These are phyloP conservation scores for Epichloe amarillans DNA, from an alignment of 2,329 filamentous ascomycete species.

Conservation along the genomic window DNA sequence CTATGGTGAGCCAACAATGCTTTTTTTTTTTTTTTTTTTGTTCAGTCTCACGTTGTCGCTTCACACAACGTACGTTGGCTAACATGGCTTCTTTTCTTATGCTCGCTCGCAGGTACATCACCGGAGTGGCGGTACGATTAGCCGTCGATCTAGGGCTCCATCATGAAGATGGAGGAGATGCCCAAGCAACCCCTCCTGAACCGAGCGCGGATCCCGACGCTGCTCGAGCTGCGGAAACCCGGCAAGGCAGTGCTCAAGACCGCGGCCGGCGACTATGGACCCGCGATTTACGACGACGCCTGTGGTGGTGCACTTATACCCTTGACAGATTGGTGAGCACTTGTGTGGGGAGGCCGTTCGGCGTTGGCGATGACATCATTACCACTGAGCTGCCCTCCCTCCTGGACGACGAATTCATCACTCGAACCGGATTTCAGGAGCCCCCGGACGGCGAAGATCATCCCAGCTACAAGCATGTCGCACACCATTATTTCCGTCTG, in stretches of 20 bases:
- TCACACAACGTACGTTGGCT: not conserved
- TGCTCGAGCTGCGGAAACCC: slow-evolving; percentile 8
- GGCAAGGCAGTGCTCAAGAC: slow-evolving; percentile 26
- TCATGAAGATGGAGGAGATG: slow-evolving; percentile 69
- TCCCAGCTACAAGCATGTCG: slow-evolving; percentile 80
- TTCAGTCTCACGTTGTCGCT: no score
- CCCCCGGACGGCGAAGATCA: slow-evolving; percentile 42
- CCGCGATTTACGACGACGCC: slow-evolving; percentile 68
- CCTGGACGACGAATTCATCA: slow-evolving; percentile 81
- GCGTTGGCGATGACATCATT: slow-evolving; percentile 90
- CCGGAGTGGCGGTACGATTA: slow-evolving; percentile 80
- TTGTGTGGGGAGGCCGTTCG: slow-evolving; percentile 85
- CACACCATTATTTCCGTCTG: slow-evolving; percentile 84
- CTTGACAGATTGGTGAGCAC: slow-evolving; percentile 90
- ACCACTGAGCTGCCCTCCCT: slow-evolving; percentile 89
- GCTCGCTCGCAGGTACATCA: slow-evolving; percentile 54
- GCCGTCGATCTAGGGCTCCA: slow-evolving; percentile 87
- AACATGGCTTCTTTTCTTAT: not conserved
- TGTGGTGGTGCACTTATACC: slow-evolving; percentile 97
- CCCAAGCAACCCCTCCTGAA: slow-evolving; percentile 40
- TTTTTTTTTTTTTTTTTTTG: no score
- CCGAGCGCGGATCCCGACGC: slow-evolving; percentile 20
- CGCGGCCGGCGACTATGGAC: slow-evolving; percentile 67
- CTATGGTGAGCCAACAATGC: slow-evolving; percentile 48
- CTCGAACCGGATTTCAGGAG: slow-evolving; percentile 57